Conservation (phyloP, 768 basidiomycete species). For the Boletus subcaerulescens region DNA sequence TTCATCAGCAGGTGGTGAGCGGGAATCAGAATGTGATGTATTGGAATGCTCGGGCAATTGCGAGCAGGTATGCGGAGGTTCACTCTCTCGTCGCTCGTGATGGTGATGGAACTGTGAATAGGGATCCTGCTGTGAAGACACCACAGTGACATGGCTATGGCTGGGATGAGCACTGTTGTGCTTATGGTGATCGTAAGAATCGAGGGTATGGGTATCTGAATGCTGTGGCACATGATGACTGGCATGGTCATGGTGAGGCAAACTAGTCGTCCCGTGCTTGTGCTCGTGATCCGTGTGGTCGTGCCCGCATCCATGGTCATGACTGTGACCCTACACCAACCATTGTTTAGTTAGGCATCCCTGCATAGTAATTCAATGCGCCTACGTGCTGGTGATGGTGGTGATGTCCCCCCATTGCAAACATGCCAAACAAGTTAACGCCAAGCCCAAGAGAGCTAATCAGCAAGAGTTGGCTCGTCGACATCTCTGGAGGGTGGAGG, state of each 20-base stretch:
- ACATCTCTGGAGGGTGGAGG: constrained; percentile 96
- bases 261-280: constrained; percentile 10
- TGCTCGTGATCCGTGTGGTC: constrained; percentile 8
- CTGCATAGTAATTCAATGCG: constrained; percentile 8
- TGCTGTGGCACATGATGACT: constrained; percentile 19
- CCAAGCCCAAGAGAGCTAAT: constrained; percentile 87
- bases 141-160: constrained; percentile 15
- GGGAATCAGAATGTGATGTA: constrained; percentile 13
- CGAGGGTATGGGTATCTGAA: constrained; percentile 11
- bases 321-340: constrained; percentile 16
- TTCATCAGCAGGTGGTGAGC: constrained; percentile 8
- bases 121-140: constrained; percentile 13
- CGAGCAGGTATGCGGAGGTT: constrained; percentile 22
- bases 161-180: constrained; percentile 11
- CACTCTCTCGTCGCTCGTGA: constrained; percentile 24
- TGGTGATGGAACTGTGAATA: constrained; percentile 27
- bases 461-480: constrained; percentile 85
- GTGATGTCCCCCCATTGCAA: constrained; percentile 96
- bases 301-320: constrained; percentile 15
- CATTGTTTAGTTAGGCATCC: background rate
- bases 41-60: constrained; percentile 32
- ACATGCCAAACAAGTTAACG: constrained; percentile 98
- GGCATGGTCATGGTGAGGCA: constrained; percentile 19
- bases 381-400: constrained; percentile 69
- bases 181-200: constrained; percentile 8